Evolutionary conservation across 2,329 filamentous ascomycete genomes (phyloP), one percentile per base, ranked within the genome.

Genomic region (Botrytis cinerea): DNA sequence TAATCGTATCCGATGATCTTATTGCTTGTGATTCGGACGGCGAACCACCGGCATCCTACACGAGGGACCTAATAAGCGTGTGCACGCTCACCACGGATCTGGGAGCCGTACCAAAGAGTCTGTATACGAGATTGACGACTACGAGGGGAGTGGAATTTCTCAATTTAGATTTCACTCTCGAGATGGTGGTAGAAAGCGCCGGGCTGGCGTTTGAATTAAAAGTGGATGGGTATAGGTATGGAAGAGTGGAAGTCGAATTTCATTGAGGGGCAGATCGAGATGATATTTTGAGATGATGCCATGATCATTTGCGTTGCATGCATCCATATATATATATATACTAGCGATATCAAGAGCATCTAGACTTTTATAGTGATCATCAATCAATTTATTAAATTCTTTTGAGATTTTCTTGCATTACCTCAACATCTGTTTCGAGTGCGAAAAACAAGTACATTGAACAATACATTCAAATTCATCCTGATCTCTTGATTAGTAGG

Each of bases 41-140:
- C 45, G 78, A 80, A 32, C 79, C 85, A 86, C 70, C 90, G 90
- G 9, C 92, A 90, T 0, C 89, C 3, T 90, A 89, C 81, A 86
- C 86, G 25, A 84, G 87, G 9, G 87, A 90, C 8, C 85, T 95
- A 20, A 87, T 91, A 68, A 90, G 92, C 76, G 92, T 95, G 40
- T 95, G 92, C 82, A 95, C 92, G 1, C 84, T 95, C 57, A 94
- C 90, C n/a, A 95, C 93, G 25, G 92, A 95, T 79, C 84, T 95
- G 20, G 91, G 90, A 67, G 91, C 91, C 0, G 92, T 95, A 28
- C 93, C 93, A 1, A 87, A 90, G 76, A 90, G 86, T 74, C 80
- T 94, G 18, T 95, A 95, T 79, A 94, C 92, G 1, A 83, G 91
- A 22, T 82, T 95, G 75, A 94, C 92, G 25, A 95, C 93, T 20